Conservation (phyloP, 2,329 filamentous ascomycete genomes). For the Pseudogymnoascus sp. region DNA sequence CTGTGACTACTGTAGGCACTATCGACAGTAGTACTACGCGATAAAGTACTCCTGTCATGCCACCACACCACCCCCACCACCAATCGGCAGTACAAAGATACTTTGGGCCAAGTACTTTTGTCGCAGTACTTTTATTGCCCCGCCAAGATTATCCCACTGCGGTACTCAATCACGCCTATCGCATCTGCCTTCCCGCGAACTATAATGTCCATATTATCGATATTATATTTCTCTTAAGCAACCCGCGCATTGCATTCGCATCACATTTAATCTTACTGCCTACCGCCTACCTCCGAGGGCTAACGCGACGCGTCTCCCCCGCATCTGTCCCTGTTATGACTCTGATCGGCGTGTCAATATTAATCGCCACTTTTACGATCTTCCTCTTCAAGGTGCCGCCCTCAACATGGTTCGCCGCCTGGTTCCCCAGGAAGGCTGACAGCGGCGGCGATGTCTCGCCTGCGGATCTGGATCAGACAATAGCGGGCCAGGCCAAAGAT, state of each 20-base stretch:
- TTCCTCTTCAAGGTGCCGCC: conserved; percentile 47
- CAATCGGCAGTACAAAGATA: not conserved
- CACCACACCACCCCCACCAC: not conserved
- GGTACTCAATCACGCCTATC: not conserved
- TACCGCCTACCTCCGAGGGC: not conserved
- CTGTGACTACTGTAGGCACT: not conserved
- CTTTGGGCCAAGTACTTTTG: not conserved
- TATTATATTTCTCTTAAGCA: not conserved
- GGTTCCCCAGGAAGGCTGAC: conserved; percentile 17
- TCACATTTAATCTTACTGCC: not conserved
- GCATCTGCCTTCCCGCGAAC: not conserved
- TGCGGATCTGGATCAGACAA: not conserved
- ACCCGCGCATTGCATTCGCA: not conserved
- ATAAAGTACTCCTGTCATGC: not conserved
- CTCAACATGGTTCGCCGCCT: conserved; percentile 38
- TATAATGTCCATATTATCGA: not conserved
- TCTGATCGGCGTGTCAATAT: conserved; percentile 53
- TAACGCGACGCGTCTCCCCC: not conserved
- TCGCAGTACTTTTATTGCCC: not conserved
- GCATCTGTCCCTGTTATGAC: conserved; percentile 36
- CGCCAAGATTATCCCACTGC: not conserved
- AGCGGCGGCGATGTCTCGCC: not conserved
- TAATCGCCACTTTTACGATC: conserved; percentile 53
- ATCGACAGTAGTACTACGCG: too few relatives aligned
- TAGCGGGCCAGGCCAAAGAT: not conserved